phyloP scores from a whole-genome alignment of 768 basidiomycete species.

The Termitomyces sp. region DNA sequence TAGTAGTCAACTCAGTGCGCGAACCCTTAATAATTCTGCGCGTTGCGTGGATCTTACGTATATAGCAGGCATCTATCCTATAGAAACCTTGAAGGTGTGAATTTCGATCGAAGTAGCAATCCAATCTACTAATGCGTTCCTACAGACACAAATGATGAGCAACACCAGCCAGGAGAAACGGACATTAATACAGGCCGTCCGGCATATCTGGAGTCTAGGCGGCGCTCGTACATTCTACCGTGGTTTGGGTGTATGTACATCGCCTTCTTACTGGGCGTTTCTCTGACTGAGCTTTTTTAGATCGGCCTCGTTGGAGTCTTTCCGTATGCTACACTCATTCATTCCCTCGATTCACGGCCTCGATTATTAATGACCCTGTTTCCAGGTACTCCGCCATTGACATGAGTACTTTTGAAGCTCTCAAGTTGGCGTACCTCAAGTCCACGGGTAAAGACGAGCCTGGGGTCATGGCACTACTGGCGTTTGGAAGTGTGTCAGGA shows the following conservation, averaged over 20 bases:
- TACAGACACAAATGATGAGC: conserved; percentile 95
- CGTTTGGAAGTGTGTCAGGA: conserved; percentile 90
- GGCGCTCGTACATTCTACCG: conserved; percentile 85
- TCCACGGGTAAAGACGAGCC: conserved; percentile 90
- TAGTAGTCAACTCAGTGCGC: conserved; percentile 80
- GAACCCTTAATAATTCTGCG: conserved; percentile 1
- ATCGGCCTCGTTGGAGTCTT: conserved; percentile 95
- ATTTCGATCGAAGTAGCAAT: conserved; percentile 2
- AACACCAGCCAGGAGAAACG: conserved; percentile 56
- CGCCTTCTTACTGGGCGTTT: conserved; percentile 9
- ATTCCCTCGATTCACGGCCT: neutral
- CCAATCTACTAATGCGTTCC: conserved; percentile 1
- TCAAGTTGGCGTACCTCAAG: conserved; percentile 84
- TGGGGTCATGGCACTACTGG: conserved; percentile 77
- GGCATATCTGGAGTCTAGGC: conserved; percentile 73
- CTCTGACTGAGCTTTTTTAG: conserved; percentile 31
- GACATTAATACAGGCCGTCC: conserved; percentile 55
- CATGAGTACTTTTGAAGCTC: conserved; percentile 94
- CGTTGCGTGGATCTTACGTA: conserved; percentile 14
- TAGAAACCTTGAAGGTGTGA: conserved; percentile 88
- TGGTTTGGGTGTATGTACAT: conserved; percentile 69
- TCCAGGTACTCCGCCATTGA: conserved; percentile 87
- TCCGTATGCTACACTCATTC: conserved; percentile 49
- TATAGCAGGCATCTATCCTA: conserved; percentile 81
- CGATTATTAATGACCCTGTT: neutral